Evolutionary conservation across 768 basidiomycete genomes (phyloP), one percentile per base, ranked within the genome.

Genomic region (Nevesoporus exiguus): DNA sequence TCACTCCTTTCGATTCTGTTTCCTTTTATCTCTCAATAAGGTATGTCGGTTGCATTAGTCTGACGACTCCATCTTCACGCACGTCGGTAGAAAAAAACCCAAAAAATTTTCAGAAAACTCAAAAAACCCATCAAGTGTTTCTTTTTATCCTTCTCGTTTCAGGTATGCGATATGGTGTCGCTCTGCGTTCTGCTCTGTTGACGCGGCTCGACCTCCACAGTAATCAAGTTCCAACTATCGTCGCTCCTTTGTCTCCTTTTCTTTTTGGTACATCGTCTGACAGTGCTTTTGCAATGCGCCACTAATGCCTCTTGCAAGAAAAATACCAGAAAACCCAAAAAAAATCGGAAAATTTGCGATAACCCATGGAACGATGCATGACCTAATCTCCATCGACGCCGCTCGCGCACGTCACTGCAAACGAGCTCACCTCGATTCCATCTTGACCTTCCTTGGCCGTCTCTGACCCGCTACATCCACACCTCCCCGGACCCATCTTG

Each of bases 261-360:
- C 21, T 41, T 39, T 39, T 24, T 27, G 34, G 56, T 49, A 29
- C 22, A 36, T 29, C 8, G 29, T 29, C 42, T 22, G 1, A 5
- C 31, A 33, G 0, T 15, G 7, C 6, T 21, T 19, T 30, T 6
- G 7, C 14, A 8, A 17, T 13, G 27, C 19, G 10, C 7, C 9
- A 5, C 44, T 41, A 10, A 57, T 17, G 2, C 30, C 15, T 15
- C 17, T 6, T 9, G 5, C 25, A 4, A 29, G 42, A 30, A 44
- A n/a, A 42, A 42, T 6, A 11, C 27, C 37, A 39, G 11, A 39
- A 39, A 39, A 19, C n/a, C 37, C 2, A 39, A 37, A 3, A 22
- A 55, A 55, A 56, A 45, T 15, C 14, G 17, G 30, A 17, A 56
- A 56, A 57, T 42, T 33, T 8, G 27, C 45, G 10, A 57, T 39